Percentiles rank a stretch among this genome's conserved stretches.
Evolutionary conservation across 768 basidiomycete species (phyloP).

Genomic region (Clitopilus hobsonii): DNA sequence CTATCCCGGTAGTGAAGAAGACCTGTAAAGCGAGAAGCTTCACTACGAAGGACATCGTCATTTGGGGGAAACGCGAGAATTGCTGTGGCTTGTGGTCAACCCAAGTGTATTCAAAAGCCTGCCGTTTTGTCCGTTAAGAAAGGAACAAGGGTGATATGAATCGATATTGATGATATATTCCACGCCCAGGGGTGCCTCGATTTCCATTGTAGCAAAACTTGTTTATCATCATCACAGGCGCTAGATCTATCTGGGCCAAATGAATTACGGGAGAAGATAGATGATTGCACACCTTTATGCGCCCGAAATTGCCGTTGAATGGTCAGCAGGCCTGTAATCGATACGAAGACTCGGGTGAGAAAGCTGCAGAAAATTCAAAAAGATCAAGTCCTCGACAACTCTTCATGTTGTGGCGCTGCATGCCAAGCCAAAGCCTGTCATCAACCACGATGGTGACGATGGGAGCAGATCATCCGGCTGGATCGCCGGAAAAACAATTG

Average conservation of each 20-base stretch:
- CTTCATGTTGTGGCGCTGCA: no score
- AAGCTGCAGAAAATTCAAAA: no score
- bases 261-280: no score
- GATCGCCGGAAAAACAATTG: not conserved
- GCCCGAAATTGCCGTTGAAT: no score
- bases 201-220: not conserved
- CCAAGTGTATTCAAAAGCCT: not conserved
- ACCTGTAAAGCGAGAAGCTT: not conserved
- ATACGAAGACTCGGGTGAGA: no score
- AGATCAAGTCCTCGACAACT: no score
- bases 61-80: not conserved
- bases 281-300: no score
- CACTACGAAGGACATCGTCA: not conserved
- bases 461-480: not conserved
- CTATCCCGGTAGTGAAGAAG: not conserved
- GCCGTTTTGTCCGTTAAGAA: not conserved
- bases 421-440: not conserved
- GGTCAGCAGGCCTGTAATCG: no score
- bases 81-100: not conserved
- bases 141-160: not conserved
- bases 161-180: not conserved
- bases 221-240: no score
- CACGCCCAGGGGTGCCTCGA: not conserved
- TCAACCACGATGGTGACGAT: no score
- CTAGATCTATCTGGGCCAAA: no score